Conservation (phyloP, 2,329 filamentous ascomycete genomes). For the Dactylellina sp. region DNA sequence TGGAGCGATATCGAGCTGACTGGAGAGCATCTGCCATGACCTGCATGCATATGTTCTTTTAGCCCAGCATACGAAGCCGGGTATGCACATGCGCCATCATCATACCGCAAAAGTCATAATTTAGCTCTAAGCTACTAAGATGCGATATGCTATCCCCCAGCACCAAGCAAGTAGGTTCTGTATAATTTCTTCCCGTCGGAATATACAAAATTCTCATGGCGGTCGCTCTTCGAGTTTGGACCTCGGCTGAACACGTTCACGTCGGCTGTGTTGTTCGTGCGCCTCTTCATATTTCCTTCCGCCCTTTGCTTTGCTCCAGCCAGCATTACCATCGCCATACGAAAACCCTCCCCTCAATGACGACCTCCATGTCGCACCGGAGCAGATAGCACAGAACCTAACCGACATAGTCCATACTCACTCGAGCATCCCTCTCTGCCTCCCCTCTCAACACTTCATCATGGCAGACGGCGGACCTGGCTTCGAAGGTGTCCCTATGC, state of each 20-base stretch:
- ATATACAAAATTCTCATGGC: background rate
- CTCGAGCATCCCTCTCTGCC: background rate
- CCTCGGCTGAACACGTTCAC: constrained; percentile 56
- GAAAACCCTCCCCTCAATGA: background rate
- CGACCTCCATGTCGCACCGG: constrained; percentile 28
- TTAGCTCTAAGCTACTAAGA: no score
- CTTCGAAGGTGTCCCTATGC: constrained; percentile 54
- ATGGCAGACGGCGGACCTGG: constrained; percentile 50
- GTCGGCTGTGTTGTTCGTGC: constrained; percentile 39
- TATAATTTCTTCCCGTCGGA: no score
- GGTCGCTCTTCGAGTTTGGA: constrained; percentile 18
- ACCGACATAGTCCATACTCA: background rate
- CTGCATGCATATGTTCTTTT: no score
- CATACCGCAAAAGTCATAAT: no score
- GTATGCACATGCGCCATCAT: no score
- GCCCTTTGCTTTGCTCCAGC: constrained; percentile 9
- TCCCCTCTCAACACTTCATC: background rate
- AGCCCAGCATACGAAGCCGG: no score
- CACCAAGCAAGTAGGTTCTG: no score
- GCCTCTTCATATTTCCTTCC: constrained; percentile 42
- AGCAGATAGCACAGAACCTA: constrained; percentile 3
- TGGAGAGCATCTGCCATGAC: no score
- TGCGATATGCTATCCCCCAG: no score
- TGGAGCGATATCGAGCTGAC: no score
- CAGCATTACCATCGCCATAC: constrained; percentile 28